A percentile compares a stretch with the other conserved stretches of the same genome.
Evolutionary conservation across 2,329 filamentous ascomycete species (phyloP).

Genomic region (Alternaria viburni): DNA sequence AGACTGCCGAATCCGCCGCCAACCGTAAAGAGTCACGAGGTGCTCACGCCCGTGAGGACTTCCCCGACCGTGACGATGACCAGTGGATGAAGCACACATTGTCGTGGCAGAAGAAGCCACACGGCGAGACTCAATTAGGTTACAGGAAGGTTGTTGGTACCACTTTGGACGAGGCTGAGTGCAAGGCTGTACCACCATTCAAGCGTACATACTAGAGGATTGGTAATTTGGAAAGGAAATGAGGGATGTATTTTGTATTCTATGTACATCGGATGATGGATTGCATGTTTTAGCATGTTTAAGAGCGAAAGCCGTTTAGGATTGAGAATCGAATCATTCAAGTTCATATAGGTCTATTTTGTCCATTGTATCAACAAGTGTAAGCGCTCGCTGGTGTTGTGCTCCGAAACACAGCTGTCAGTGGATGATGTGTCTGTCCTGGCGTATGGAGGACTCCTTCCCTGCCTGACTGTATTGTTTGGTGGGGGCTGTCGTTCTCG

Average conservation of each 20-base stretch:
- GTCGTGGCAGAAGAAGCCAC: conserved; percentile 91
- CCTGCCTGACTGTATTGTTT: neutral
- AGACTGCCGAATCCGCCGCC: conserved; percentile 89
- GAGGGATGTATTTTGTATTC: conserved; percentile 33
- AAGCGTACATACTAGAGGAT: conserved; percentile 81
- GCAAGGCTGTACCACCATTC: conserved; percentile 94
- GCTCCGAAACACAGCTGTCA: neutral
- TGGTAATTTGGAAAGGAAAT: neutral
- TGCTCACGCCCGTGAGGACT: conserved; percentile 96
- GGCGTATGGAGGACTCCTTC: neutral
- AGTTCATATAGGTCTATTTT: neutral
- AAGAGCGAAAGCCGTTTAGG: neutral
- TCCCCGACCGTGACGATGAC: conserved; percentile 89
- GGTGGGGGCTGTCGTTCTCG: neutral
- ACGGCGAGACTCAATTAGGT: conserved; percentile 82
- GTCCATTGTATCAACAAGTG: neutral
- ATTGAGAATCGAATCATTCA: conserved; percentile 1
- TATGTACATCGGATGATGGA: conserved; percentile 45
- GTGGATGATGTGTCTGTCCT: neutral
- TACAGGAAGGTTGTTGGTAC: conserved; percentile 84
- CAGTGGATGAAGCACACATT: conserved; percentile 99
- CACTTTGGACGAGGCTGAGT: conserved; percentile 94
- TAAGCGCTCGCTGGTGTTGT: neutral
- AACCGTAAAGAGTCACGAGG: conserved; percentile 97
- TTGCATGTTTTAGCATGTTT: conserved; percentile 18